Percentiles rank a stretch among this genome's conserved stretches.
phyloP scores from a whole-genome alignment of 805 yeast genomes.

The Zygotorulaspora florentina region DNA sequence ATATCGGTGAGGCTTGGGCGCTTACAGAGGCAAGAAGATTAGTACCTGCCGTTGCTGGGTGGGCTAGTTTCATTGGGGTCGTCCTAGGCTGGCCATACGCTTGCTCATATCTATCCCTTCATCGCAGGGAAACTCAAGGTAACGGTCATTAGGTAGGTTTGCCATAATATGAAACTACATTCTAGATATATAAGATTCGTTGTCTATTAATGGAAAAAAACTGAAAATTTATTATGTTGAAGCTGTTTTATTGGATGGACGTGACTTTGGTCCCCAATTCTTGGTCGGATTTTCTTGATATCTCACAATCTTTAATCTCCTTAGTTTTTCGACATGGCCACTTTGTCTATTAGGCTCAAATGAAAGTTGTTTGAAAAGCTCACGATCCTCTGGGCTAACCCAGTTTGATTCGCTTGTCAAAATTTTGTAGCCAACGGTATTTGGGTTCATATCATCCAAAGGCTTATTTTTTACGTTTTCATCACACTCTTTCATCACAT shows the following conservation, averaged over 20 bases:
- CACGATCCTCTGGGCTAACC: slow-evolving; percentile 13
- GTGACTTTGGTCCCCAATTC: slow-evolving; percentile 96
- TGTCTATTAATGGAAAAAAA: background rate
- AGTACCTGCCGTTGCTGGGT: slow-evolving; percentile 18
- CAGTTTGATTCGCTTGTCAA: slow-evolving; percentile 37
- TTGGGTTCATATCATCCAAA: slow-evolving; percentile 42
- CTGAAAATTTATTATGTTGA: background rate
- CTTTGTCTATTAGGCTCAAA: slow-evolving; percentile 63
- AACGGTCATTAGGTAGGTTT: background rate
- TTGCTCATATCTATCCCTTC: slow-evolving; percentile 7
- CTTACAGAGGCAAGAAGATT: slow-evolving; percentile 25
- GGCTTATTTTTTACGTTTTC: slow-evolving; percentile 39
- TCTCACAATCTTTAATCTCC: slow-evolving; percentile 77
- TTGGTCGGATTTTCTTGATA: slow-evolving; percentile 90
- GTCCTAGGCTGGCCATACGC: slow-evolving; percentile 30
- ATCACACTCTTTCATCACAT: slow-evolving; percentile 60
- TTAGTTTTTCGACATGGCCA: slow-evolving; percentile 50
- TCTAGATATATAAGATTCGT: background rate
- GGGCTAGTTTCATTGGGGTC: slow-evolving; percentile 17
- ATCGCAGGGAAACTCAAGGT: slow-evolving; percentile 2
- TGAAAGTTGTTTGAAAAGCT: slow-evolving; percentile 32
- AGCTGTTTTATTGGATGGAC: slow-evolving; percentile 41
- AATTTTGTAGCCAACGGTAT: slow-evolving; percentile 57
- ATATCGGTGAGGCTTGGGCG: slow-evolving; percentile 24
- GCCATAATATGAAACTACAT: background rate